Base-by-base conservation (phyloP, 2,329 filamentous ascomycete genomes). In the Sarocladium strictum region DNA sequence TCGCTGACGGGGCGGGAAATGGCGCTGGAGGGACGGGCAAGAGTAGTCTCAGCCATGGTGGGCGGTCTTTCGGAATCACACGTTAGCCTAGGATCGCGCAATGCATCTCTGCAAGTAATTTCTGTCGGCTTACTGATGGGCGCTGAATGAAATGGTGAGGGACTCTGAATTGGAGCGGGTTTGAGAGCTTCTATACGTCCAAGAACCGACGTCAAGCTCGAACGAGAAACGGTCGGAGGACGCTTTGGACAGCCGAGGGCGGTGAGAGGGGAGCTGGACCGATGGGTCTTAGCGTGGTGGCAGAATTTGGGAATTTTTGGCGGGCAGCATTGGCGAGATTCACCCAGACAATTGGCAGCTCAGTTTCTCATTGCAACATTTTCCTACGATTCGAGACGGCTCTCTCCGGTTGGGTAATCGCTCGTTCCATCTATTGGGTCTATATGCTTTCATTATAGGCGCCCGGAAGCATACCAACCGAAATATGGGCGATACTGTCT, bases 1-100 rank as follows among this genome's bases (percentile, higher is more conserved):
- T 99, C 94, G 80, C 93, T 97, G 76, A 97, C 88, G 60, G 94
- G 93, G 74, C 90, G 84, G 72, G 87, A 81, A 69, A 88, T 80
- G 60, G 83, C 79, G 71, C 81, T 79, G 64, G 84, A 79, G 66
- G 81, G 73, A 69, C 65, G 64, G 59, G 63, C 59, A 58, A 66
- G 62, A 57, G 66, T 63, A 78, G 76, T 76, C 65, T 81, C 78
- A 64, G 80, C 71, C 81, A 84, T 84, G 66, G 63, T 74, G 67
- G 55, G 27, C 10, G 15, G 35, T 57, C 50, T 53, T 12, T 7
- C 9, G 32, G 9, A 24, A 38, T 7, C 2, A 27, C 10, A 19
- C 27, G 15, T 35, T 7, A 51, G 26, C 12, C 14, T 15, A 29
- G 15, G 11, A 21, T 49, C 43, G 24, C 24, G 35, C n/a, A 38